These are phyloP conservation scores for Phtheirospermum japonicum DNA, from an alignment of 257 asterid genomes.

Conservation along the genomic window DNA sequence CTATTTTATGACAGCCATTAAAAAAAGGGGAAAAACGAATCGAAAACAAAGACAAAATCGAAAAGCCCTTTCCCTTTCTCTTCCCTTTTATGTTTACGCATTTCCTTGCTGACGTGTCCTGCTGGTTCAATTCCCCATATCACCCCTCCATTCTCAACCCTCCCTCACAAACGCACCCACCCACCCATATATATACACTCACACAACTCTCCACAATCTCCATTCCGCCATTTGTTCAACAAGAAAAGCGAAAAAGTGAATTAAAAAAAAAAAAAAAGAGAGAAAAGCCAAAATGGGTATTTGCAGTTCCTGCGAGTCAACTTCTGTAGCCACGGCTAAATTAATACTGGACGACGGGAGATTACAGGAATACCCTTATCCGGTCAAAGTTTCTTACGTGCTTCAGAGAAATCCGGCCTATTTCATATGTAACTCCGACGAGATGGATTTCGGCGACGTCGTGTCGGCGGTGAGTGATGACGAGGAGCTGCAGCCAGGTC, in stretches of 20 bases:
- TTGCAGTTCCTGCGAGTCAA: slow-evolving; percentile 77
- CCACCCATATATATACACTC: slow-evolving; percentile 11
- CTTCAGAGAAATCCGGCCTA: slow-evolving; percentile 62
- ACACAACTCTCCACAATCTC: neutral
- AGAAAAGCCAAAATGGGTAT: slow-evolving; percentile 50
- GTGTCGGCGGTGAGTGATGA: slow-evolving; percentile 66
- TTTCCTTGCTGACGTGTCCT: slow-evolving; percentile 47
- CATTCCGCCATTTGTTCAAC: neutral
- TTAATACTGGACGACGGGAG: slow-evolving; percentile 69
- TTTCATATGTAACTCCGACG: slow-evolving; percentile 89
- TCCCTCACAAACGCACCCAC: too few species aligned
- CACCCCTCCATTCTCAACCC: slow-evolving; percentile 32
- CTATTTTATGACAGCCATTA: too few species aligned
- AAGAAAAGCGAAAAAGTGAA: neutral
- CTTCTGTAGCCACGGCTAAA: slow-evolving; percentile 74
- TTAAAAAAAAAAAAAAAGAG: neutral
- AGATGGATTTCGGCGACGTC: slow-evolving; percentile 82
- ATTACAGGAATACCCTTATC: slow-evolving; percentile 73
- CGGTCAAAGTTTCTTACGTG: slow-evolving; percentile 67
- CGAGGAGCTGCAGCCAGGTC: slow-evolving; percentile 79
- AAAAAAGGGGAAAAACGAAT: neutral
- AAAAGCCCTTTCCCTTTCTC: neutral
- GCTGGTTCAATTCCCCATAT: slow-evolving; percentile 44
- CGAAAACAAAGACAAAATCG: neutral
- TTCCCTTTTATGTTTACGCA: neutral